Conservation (phyloP, 768 basidiomycete genomes). For the Rhodosporidiobolus sp. region DNA sequence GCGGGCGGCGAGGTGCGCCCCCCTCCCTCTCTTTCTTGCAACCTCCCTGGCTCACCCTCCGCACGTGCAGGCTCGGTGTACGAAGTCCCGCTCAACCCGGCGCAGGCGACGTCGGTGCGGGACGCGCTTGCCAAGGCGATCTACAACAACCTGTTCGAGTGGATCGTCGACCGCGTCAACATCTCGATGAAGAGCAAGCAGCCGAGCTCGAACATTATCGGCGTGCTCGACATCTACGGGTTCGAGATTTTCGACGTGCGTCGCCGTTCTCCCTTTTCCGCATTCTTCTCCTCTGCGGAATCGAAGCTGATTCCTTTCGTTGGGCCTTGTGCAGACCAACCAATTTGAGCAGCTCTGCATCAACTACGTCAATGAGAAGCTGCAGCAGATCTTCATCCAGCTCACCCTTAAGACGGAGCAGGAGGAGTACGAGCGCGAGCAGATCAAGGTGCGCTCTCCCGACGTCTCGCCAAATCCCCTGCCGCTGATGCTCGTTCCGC, state of each 20-base stretch:
- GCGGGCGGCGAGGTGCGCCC: constrained; percentile 67
- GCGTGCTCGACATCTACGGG: constrained; percentile 96
- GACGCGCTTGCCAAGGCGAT: constrained; percentile 93
- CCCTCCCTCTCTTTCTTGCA: neutral
- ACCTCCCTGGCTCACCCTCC: neutral
- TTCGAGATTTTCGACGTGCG: constrained; percentile 91
- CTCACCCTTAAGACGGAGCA: constrained; percentile 98
- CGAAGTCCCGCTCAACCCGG: constrained; percentile 80
- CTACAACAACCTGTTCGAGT: constrained; percentile 98
- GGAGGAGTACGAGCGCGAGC: constrained; percentile 96
- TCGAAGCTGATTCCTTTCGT: too few relatives aligned
- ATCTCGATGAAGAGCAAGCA: constrained; percentile 88
- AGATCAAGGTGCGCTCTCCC: constrained; percentile 63
- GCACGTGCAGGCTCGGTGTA: constrained; percentile 67
- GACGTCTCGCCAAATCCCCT: neutral
- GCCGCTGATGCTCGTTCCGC: neutral
- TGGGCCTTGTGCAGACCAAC: constrained; percentile 62
- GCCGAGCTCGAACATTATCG: constrained; percentile 74
- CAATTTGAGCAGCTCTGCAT: constrained; percentile 98
- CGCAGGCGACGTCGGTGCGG: constrained; percentile 81
- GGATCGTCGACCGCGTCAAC: constrained; percentile 96
- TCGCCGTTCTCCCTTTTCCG: neutral
- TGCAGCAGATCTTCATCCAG: constrained; percentile 97
- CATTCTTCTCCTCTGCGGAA: too few relatives aligned
- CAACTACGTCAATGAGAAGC: constrained; percentile 99